A percentile compares a stretch with the other conserved stretches of the same genome.
Conservation (phyloP, 2,329 filamentous ascomycete species). For the Diaporthe vexans region DNA sequence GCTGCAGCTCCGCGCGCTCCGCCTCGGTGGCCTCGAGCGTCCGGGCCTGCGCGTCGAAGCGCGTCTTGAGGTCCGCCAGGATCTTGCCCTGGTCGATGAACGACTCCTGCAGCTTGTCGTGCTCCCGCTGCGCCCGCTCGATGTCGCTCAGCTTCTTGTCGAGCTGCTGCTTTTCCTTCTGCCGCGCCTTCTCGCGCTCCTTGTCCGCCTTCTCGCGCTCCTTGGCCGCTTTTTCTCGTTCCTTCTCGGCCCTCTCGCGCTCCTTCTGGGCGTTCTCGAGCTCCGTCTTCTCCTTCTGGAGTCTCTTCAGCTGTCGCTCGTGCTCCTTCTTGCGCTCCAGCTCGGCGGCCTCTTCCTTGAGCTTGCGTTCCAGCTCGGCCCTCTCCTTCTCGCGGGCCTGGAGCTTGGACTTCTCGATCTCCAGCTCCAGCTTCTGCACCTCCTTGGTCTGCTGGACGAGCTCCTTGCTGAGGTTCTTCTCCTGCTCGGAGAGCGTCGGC, state of each 20-base stretch:
- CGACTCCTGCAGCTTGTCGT: constrained; percentile 37
- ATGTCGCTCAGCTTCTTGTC: constrained; percentile 37
- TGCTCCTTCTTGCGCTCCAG: constrained; percentile 35
- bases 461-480: constrained; percentile 39
- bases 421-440: constrained; percentile 39
- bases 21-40: constrained; percentile 34
- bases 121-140: constrained; percentile 38
- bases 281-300: constrained; percentile 37
- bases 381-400: constrained; percentile 37
- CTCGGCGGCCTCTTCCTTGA: constrained; percentile 32
- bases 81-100: constrained; percentile 42
- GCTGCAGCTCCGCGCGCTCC: constrained; percentile 34
- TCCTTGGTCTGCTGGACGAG: constrained; percentile 40
- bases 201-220: constrained; percentile 36
- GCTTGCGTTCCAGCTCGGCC: constrained; percentile 26
- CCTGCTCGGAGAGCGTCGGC: constrained; percentile 15
- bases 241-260: constrained; percentile 17
- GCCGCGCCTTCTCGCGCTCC: constrained; percentile 31
- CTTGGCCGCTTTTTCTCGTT: constrained; percentile 28
- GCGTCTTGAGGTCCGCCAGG: constrained; percentile 45
- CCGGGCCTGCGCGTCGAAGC: constrained; percentile 44
- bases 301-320: constrained; percentile 32
- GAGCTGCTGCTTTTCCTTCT: constrained; percentile 29
- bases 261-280: constrained; percentile 20
- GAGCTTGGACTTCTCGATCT: constrained; percentile 37